Conservation (phyloP, 805 yeast species). For the Candida vaughaniae region DNA sequence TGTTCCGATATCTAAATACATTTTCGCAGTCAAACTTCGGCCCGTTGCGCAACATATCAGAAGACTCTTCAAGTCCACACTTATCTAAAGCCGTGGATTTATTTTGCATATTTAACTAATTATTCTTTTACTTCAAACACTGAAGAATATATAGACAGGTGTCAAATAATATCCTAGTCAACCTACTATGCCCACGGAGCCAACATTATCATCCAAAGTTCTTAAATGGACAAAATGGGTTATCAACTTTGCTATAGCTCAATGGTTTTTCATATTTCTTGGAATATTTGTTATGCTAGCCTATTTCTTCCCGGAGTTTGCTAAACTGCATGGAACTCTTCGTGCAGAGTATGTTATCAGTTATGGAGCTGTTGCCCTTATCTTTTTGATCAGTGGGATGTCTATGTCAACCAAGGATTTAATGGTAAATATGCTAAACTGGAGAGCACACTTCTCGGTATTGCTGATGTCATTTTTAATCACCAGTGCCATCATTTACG, state of each 20-base stretch:
- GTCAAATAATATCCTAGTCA: too few species aligned
- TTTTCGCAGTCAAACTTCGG: too few species aligned
- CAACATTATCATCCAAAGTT: neutral
- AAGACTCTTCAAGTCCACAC: too few species aligned
- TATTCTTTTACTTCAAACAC: too few species aligned
- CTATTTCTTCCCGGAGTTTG: constrained; percentile 76
- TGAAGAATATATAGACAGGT: too few species aligned
- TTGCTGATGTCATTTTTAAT: constrained; percentile 66
- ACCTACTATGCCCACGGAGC: too few species aligned
- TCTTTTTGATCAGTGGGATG: constrained; percentile 78
- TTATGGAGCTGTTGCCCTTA: constrained; percentile 84
- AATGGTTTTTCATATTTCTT: constrained; percentile 76
- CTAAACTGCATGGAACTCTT: constrained; percentile 76
- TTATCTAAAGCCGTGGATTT: too few species aligned
- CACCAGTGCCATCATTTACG: constrained; percentile 70
- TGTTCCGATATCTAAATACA: too few species aligned
- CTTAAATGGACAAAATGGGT: constrained; percentile 12
- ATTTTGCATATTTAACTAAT: too few species aligned
- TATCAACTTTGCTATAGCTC: constrained; percentile 33
- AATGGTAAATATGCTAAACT: constrained; percentile 60
- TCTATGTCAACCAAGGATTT: constrained; percentile 69
- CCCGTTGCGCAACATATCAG: too few species aligned
- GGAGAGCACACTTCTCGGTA: constrained; percentile 82
- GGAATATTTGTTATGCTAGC: constrained; percentile 77
- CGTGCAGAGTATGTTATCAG: constrained; percentile 74